These are phyloP conservation scores for Byssothecium circinans DNA, from an alignment of 2,329 filamentous ascomycete species.

Conservation along the genomic window DNA sequence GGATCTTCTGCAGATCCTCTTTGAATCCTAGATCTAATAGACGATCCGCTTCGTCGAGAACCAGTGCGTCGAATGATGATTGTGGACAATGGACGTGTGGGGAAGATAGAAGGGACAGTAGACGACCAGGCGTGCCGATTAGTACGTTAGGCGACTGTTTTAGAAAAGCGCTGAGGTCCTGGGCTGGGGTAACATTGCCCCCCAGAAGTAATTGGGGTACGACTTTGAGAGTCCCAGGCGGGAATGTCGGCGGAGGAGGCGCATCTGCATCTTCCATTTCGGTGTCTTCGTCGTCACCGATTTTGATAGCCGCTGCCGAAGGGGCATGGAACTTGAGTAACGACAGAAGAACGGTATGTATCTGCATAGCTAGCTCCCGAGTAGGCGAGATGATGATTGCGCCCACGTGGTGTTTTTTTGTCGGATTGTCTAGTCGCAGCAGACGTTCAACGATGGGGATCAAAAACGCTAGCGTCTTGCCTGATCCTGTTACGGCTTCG, in stretches of 20 bases:
- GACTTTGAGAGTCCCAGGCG: slow-evolving; percentile 59
- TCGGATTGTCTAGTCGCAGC: slow-evolving; percentile 75
- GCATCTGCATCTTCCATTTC: slow-evolving; percentile 45
- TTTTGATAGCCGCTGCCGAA: slow-evolving; percentile 69
- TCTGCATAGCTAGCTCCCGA: slow-evolving; percentile 88
- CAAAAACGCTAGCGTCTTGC: slow-evolving; percentile 59
- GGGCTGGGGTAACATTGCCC: slow-evolving; percentile 75
- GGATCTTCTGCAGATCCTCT: slow-evolving; percentile 81
- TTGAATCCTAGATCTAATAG: slow-evolving; percentile 93
- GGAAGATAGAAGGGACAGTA: slow-evolving; percentile 84
- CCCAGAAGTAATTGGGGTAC: slow-evolving; percentile 81
- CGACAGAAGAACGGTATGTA: slow-evolving; percentile 75
- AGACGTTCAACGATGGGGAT: slow-evolving; percentile 83
- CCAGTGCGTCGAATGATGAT: slow-evolving; percentile 86
- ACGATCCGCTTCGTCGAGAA: slow-evolving; percentile 92
- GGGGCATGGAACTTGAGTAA: slow-evolving; percentile 81
- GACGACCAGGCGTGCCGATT: slow-evolving; percentile 85
- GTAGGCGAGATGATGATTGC: slow-evolving; percentile 93
- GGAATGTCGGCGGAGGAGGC: slow-evolving; percentile 43
- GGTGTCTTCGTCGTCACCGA: slow-evolving; percentile 50
- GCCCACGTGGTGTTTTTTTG: slow-evolving; percentile 86
- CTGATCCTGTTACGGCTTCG: slow-evolving; percentile 58
- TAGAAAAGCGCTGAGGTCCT: slow-evolving; percentile 84
- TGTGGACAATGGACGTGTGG: slow-evolving; percentile 85
- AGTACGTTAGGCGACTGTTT: slow-evolving; percentile 84